Conservation (phyloP, 2,329 filamentous ascomycete species). For the Cytospora chrysosperma region DNA sequence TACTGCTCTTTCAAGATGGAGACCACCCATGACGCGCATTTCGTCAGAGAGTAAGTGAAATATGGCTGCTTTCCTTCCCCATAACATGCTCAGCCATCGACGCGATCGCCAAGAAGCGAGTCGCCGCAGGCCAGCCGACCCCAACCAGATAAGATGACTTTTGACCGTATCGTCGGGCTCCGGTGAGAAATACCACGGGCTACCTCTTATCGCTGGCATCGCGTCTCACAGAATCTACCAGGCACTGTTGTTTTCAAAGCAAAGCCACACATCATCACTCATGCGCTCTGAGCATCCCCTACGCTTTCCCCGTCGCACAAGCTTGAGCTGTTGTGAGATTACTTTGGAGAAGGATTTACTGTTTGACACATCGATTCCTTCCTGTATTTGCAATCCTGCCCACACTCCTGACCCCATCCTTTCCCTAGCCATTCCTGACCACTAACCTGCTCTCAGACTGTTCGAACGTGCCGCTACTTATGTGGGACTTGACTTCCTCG, state of each 20-base stretch:
- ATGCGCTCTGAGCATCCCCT: slow-evolving; percentile 38
- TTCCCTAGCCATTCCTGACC: slow-evolving; percentile 23
- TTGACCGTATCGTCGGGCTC: slow-evolving; percentile 35
- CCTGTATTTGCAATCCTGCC: slow-evolving; percentile 62
- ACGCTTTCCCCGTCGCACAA: slow-evolving; percentile 45
- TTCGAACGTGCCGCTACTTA: slow-evolving; percentile 85
- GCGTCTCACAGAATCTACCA: slow-evolving; percentile 66
- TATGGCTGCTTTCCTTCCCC: slow-evolving; percentile 64
- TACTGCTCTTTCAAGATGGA: slow-evolving; percentile 98
- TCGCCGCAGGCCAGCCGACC: slow-evolving; percentile 43
- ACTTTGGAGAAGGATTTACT: slow-evolving; percentile 50
- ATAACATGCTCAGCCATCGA: slow-evolving; percentile 43
- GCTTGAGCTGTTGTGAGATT: slow-evolving; percentile 42
- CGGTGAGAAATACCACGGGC: slow-evolving; percentile 72
- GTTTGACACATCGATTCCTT: slow-evolving; percentile 53
- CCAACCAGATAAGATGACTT: slow-evolving; percentile 30
- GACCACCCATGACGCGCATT: slow-evolving; percentile 88
- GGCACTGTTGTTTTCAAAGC: slow-evolving; percentile 52
- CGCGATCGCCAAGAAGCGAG: slow-evolving; percentile 28
- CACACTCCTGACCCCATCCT: slow-evolving; percentile 33
- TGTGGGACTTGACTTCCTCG: slow-evolving; percentile 89
- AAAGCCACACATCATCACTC: slow-evolving; percentile 29
- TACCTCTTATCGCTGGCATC: slow-evolving; percentile 56
- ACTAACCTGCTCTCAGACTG: slow-evolving; percentile 59
- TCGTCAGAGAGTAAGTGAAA: slow-evolving; percentile 99